Percentiles rank a stretch among this genome's conserved stretches.
phyloP scores from a whole-genome alignment of 179 eudicot species.

The Pouteria campechiana region DNA sequence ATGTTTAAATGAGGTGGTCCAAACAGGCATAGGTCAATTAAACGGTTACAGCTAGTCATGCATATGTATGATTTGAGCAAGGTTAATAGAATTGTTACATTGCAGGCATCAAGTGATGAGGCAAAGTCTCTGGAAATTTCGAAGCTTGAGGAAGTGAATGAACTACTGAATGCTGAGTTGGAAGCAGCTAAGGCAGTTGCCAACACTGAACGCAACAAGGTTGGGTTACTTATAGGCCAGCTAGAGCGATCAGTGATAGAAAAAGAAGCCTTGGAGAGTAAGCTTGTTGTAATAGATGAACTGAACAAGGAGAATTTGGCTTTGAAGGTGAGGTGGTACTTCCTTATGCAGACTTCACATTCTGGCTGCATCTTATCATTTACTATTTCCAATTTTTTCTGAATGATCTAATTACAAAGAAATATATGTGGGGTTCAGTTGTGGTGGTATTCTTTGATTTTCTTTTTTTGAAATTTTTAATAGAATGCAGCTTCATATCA shows the following conservation, averaged over 20 bases:
- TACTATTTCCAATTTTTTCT: too few relatives aligned
- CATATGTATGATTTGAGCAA: too few relatives aligned
- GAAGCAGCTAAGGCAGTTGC: conserved; percentile 76
- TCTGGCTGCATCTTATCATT: neutral
- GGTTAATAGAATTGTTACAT: too few relatives aligned
- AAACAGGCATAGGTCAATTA: too few relatives aligned
- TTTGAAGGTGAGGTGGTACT: conserved; percentile 37
- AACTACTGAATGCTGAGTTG: conserved; percentile 50
- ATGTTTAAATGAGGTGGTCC: too few relatives aligned
- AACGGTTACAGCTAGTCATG: too few relatives aligned
- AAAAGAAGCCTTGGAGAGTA: conserved; percentile 57
- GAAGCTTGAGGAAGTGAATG: conserved; percentile 57
- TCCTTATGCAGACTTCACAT: too few relatives aligned
- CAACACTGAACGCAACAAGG: conserved; percentile 49
- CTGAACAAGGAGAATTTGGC: conserved; percentile 49
- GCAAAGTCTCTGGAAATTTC: conserved; percentile 55
- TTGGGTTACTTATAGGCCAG: conserved; percentile 45
- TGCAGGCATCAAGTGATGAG: conserved; percentile 84
- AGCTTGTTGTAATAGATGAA: conserved; percentile 35
- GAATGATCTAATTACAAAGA: too few relatives aligned
- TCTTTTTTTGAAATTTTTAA: too few relatives aligned
- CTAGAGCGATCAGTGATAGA: conserved; percentile 53
- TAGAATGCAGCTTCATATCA: too few relatives aligned
- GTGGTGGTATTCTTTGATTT: too few relatives aligned
- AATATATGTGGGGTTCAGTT: too few relatives aligned